Percentiles rank a stretch among this genome's conserved stretches.
Conservation (phyloP, 148 eudicot species). For the Pouteria glomerata region DNA sequence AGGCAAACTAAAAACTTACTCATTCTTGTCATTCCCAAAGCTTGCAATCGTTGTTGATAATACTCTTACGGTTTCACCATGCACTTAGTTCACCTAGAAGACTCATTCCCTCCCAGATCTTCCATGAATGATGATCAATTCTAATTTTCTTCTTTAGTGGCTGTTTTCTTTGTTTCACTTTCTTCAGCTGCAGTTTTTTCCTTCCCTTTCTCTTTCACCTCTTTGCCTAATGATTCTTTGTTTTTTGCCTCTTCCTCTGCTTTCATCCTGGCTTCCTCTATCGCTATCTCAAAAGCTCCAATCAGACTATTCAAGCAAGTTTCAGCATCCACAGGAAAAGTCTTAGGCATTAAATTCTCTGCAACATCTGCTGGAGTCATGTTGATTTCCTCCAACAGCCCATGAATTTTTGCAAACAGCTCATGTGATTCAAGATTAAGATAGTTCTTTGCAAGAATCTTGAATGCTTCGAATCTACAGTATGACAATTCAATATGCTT, state of each 20-base stretch:
- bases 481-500: slow-evolving; percentile 16
- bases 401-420: slow-evolving; percentile 20
- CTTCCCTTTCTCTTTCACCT: slow-evolving; percentile 4
- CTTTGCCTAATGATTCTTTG: background rate
- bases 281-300: slow-evolving; percentile 30
- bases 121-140: background rate
- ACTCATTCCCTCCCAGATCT: too few species aligned
- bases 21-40: too few species aligned
- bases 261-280: slow-evolving; percentile 25
- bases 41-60: too few species aligned
- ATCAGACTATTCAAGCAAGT: slow-evolving; percentile 27
- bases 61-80: too few species aligned
- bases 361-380: slow-evolving; percentile 56
- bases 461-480: slow-evolving; percentile 18
- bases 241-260: slow-evolving; percentile 20
- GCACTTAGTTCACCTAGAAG: too few species aligned
- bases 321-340: slow-evolving; percentile 15
- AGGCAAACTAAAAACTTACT: too few species aligned
- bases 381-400: slow-evolving; percentile 24
- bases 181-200: background rate
- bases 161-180: background rate
- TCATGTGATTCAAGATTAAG: slow-evolving; percentile 30
- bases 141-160: background rate
- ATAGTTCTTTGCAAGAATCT: slow-evolving; percentile 22
- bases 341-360: slow-evolving; percentile 44